Evolutionary conservation across 2,329 filamentous ascomycete species (phyloP).

Genomic region (Pseudogymnoascus sp.): DNA sequence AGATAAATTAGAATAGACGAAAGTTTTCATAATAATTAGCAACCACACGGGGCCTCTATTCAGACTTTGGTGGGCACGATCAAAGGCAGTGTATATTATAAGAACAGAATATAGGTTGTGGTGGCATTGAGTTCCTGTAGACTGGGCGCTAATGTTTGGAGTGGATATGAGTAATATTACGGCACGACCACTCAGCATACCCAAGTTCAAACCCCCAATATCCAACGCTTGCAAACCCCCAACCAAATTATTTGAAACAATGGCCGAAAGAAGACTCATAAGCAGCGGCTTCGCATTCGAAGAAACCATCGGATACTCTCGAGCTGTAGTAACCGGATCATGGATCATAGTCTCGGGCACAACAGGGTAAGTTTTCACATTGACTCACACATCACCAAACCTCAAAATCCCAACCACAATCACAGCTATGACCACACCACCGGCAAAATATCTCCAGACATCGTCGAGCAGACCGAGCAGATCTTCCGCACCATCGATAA

Average conservation of each 20-base stretch:
- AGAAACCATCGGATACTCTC: constrained; percentile 45
- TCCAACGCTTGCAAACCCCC: background rate
- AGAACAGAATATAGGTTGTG: background rate
- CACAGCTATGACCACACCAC: constrained; percentile 44
- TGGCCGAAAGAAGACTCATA: constrained; percentile 10
- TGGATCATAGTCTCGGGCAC: constrained; percentile 48
- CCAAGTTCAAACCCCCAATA: background rate
- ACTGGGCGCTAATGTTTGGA: background rate
- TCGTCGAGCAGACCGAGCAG: constrained; percentile 43
- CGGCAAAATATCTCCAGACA: constrained; percentile 36
- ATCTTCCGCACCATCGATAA: constrained; percentile 39
- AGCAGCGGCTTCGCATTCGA: constrained; percentile 42
- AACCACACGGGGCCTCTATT: too few species aligned
- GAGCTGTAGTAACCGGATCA: constrained; percentile 43
- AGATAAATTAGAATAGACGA: too few species aligned
- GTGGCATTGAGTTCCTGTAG: background rate
- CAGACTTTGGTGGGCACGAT: background rate
- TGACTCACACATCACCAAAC: background rate
- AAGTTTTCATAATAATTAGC: too few species aligned
- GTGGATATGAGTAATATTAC: background rate
- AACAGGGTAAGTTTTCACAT: constrained; percentile 36
- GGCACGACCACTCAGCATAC: background rate
- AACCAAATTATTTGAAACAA: background rate
- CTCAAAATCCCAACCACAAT: background rate
- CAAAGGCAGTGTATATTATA: background rate